Evolutionary conservation across 257 asterid species (phyloP), one percentile per base, ranked within the genome.

Genomic region (Nicotiana attenuata): DNA sequence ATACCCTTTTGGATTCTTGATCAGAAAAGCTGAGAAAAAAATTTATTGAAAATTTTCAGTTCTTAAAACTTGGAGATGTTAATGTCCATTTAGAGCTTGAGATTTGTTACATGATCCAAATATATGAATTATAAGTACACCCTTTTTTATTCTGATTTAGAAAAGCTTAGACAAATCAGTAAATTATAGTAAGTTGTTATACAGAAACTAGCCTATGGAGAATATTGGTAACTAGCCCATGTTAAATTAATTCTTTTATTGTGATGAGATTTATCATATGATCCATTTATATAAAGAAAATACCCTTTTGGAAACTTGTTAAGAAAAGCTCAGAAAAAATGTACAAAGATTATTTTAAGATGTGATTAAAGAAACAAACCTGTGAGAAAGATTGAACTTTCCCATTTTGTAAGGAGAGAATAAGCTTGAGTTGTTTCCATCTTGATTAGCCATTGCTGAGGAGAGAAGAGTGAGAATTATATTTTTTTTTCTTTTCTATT

Each of bases 381-480:
- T 91, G 97, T 96, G 99, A 47, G 98, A 94, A 15, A 96, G 98
- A 71, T 89, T 53, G 87, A 91, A 89, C 22, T 85, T 90, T 57
- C 93, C 97, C 96, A 96, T 88, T 89, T 89, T 87, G 94, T 85
- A 96, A n/a, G 98, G 96, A 35, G 99, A 90, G 81, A 96, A 93
- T 57, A 96, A 98, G 91, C 80, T 13, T 86, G 91, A 9, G 47
- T 50, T 76, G 83, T 2, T 45, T 65, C 29, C 65, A 45, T 78
- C 85, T 83, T 87, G 90, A 86, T 84, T 90, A n/a, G 90, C 91
- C 93, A 90, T 91, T 73, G 76, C 38, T 22, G 50, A 63, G 4
- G 76, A 80, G n/a, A 5, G 0, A 3, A 41, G 10, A 38, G 1
- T n/a, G 31, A 11, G 33, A 11, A 0, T 5, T 26, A 24, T 24